phyloP scores from a whole-genome alignment of 2,329 filamentous ascomycete species.

The Biscogniauxia sp. region DNA sequence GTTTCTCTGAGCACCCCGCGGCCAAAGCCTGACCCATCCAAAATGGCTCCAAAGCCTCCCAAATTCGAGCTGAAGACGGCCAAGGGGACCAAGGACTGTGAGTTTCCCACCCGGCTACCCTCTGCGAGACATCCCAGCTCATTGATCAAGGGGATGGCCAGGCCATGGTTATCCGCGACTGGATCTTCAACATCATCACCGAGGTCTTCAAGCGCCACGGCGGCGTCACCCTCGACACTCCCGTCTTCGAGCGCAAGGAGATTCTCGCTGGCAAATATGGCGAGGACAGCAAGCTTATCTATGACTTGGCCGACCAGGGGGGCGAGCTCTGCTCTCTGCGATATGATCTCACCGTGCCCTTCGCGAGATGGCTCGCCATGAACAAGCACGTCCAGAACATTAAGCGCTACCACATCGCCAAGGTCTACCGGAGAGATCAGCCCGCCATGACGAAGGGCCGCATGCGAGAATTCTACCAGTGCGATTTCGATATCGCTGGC shows the following conservation, averaged over 20 bases:
- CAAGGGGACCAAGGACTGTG: slow-evolving; percentile 86
- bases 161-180: slow-evolving; percentile 77
- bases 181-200: slow-evolving; percentile 62
- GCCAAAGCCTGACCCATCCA: slow-evolving; percentile 8
- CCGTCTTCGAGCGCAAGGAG: slow-evolving; percentile 72
- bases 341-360: slow-evolving; percentile 78
- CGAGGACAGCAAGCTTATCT: slow-evolving; percentile 58
- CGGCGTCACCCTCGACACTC: slow-evolving; percentile 66
- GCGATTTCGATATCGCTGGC: slow-evolving; percentile 77
- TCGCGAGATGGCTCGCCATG: slow-evolving; percentile 77
- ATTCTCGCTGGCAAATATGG: slow-evolving; percentile 64
- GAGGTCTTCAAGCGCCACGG: slow-evolving; percentile 59
- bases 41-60: slow-evolving; percentile 40
- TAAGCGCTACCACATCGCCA: slow-evolving; percentile 76
- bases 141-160: slow-evolving; percentile 58
- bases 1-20: slow-evolving; percentile 7
- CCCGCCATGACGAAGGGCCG: slow-evolving; percentile 74
- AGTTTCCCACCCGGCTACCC: slow-evolving; percentile 12
- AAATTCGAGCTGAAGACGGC: slow-evolving; percentile 79
- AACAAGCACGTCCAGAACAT: slow-evolving; percentile 65
- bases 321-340: slow-evolving; percentile 78
- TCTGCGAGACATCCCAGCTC: slow-evolving; percentile 13
- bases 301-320: slow-evolving; percentile 80
- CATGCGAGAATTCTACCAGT: slow-evolving; percentile 80
- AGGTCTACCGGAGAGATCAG: slow-evolving; percentile 77